phyloP scores from a whole-genome alignment of 495 filamentous ascomycete species.

The Cercophora samala region DNA sequence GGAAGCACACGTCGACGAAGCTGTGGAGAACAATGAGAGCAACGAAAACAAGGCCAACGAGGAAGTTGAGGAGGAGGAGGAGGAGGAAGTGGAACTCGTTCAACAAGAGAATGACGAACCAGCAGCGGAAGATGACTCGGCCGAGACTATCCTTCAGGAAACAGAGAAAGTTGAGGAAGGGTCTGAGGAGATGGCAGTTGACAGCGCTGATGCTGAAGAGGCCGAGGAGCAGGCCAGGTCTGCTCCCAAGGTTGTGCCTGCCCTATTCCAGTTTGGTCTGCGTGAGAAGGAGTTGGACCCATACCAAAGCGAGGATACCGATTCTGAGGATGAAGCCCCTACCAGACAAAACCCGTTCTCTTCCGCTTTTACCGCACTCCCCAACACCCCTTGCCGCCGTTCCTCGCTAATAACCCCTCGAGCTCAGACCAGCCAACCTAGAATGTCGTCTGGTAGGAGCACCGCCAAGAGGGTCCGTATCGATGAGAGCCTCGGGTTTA shows the following conservation, averaged over 20 bases:
- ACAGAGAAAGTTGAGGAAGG: neutral
- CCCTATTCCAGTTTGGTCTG: conserved; percentile 32
- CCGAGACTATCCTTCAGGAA: conserved; percentile 6
- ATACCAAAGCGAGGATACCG: conserved; percentile 27
- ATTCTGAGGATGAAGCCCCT: conserved; percentile 53
- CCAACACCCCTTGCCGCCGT: conserved; percentile 30
- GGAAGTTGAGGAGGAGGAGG: conserved; percentile 2
- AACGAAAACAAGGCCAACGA: neutral
- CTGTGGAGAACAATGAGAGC: neutral
- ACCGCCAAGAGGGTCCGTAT: conserved; percentile 24
- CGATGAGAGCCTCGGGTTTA: conserved; percentile 49
- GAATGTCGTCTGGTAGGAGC: conserved; percentile 20
- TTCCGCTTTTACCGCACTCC: conserved; percentile 26
- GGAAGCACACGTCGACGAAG: neutral
- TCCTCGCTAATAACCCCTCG: conserved; percentile 30
- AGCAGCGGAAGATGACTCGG: conserved; percentile 1
- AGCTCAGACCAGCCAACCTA: conserved; percentile 14
- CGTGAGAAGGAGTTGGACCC: conserved; percentile 39
- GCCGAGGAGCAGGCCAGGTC: conserved; percentile 29
- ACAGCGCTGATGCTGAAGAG: neutral
- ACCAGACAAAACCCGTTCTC: conserved; percentile 27
- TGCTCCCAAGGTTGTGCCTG: conserved; percentile 24
- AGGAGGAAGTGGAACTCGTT: conserved; percentile 10
- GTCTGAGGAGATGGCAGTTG: neutral
- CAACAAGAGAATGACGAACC: neutral